These are phyloP conservation scores for Rhodotorula toruloides DNA, from an alignment of 768 basidiomycete genomes.

Conservation along the genomic window DNA sequence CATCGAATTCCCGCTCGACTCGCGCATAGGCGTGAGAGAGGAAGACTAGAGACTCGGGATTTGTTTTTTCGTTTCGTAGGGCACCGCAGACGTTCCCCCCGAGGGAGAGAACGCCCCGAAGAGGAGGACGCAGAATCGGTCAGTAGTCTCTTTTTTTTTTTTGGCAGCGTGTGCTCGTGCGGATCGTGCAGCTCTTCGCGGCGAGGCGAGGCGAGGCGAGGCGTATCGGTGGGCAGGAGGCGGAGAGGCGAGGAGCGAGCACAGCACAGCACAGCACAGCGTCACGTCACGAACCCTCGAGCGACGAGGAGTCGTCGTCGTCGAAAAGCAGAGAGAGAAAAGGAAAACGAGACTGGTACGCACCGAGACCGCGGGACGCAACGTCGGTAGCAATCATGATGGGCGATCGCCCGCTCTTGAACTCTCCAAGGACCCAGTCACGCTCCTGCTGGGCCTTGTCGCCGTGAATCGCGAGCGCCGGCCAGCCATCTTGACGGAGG, in stretches of 20 bases:
- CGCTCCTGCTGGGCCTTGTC: slow-evolving; percentile 99
- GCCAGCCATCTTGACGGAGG: slow-evolving; percentile 96
- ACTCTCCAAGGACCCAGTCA: slow-evolving; percentile 67
- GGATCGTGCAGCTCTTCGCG: too few relatives aligned
- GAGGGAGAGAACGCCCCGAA: too few relatives aligned
- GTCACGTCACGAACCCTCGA: neutral
- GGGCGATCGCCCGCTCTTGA: slow-evolving; percentile 94
- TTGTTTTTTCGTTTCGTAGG: too few relatives aligned
- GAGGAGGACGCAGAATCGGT: too few relatives aligned
- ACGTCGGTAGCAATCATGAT: slow-evolving; percentile 99
- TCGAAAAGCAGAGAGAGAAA: slow-evolving; percentile 6
- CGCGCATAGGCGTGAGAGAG: too few relatives aligned
- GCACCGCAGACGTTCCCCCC: too few relatives aligned
- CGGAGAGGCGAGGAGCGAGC: neutral
- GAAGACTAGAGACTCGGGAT: too few relatives aligned
- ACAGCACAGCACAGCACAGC: slow-evolving; percentile 12
- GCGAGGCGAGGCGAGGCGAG: too few relatives aligned
- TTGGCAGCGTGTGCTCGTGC: too few relatives aligned
- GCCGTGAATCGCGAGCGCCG: slow-evolving; percentile 88
- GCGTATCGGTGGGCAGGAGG: too few relatives aligned
- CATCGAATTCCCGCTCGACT: too few relatives aligned
- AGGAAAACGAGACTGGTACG: slow-evolving; percentile 53
- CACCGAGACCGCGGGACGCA: slow-evolving; percentile 99
- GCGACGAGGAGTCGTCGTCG: neutral
- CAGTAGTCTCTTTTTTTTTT: too few relatives aligned